These are phyloP conservation scores for Cystobasidiaceae sp. DNA, from an alignment of 1,284 basidiomycete genomes.

Conservation along the genomic window DNA sequence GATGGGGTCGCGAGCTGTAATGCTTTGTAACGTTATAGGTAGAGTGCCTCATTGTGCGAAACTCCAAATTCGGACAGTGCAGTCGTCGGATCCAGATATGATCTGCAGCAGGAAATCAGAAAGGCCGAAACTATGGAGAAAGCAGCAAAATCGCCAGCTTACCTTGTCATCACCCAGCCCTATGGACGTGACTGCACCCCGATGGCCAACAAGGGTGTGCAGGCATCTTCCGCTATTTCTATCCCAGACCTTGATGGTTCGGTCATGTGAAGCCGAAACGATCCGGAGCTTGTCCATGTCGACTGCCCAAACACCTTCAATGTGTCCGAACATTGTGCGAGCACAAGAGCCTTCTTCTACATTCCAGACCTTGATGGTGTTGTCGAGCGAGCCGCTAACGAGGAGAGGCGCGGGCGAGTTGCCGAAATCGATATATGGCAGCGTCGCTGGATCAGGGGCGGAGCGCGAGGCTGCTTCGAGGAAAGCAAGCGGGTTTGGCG, in stretches of 20 bases:
- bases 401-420: conserved; percentile 19
- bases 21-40: too few species aligned
- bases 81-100: conserved; percentile 29
- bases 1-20: too few species aligned
- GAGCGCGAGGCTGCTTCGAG: conserved; percentile 20
- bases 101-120: conserved; percentile 1
- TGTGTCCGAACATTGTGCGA: conserved; percentile 85
- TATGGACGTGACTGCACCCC: conserved; percentile 57
- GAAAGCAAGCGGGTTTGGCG: conserved; percentile 18
- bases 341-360: conserved; percentile 75
- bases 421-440: conserved; percentile 26
- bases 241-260: conserved; percentile 93
- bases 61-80: conserved; percentile 28
- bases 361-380: conserved; percentile 92
- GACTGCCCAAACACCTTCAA: conserved; percentile 83
- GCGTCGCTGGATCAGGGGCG: conserved; percentile 25
- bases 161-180: conserved; percentile 32
- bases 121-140: too few species aligned
- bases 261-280: conserved; percentile 85
- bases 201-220: conserved; percentile 87
- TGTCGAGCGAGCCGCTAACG: conserved; percentile 27
- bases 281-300: conserved; percentile 87
- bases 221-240: conserved; percentile 81
- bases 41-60: conserved; percentile 8
- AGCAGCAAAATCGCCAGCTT: background rate